phyloP scores from a whole-genome alignment of 2,329 filamentous ascomycete genomes.

The Aspergillus transmontanensis region DNA sequence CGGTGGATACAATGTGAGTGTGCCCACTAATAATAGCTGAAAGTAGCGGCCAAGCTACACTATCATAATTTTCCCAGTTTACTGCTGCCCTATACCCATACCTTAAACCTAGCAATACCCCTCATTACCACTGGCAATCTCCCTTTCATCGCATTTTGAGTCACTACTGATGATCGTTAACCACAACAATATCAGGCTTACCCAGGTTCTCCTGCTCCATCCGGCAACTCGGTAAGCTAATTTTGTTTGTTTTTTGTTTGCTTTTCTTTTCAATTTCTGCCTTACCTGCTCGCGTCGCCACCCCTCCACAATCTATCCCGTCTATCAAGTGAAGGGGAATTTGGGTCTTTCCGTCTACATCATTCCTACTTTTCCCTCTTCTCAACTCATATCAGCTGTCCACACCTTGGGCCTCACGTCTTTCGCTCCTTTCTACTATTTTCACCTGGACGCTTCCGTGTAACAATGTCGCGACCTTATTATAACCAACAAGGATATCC shows the following conservation, averaged over 20 bases:
- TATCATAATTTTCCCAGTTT: conserved; percentile 2
- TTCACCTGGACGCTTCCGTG: conserved; percentile 17
- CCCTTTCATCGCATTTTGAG: conserved; percentile 1
- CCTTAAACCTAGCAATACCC: conserved; percentile 3
- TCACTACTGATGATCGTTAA: conserved; percentile 8
- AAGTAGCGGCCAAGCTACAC: background rate
- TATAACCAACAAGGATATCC: conserved; percentile 37
- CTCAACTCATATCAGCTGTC: conserved; percentile 5
- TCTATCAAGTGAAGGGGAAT: conserved; percentile 14
- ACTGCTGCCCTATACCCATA: conserved; percentile 10
- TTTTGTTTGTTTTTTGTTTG: conserved; percentile 15
- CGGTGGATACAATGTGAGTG: conserved; percentile 57
- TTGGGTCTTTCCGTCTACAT: conserved; percentile 7
- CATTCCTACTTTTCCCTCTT: background rate
- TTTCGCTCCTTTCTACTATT: conserved; percentile 12
- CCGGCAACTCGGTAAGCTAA: conserved; percentile 40
- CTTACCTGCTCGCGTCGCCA: conserved; percentile 12
- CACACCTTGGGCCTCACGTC: background rate
- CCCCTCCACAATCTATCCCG: conserved; percentile 9
- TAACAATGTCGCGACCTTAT: conserved; percentile 42
- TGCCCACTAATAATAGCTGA: conserved; percentile 13
- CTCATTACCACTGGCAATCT: conserved; percentile 1
- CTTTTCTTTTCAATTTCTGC: conserved; percentile 13
- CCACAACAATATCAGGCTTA: conserved; percentile 60
- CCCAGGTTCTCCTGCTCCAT: conserved; percentile 41